Percentiles rank a stretch among this genome's conserved stretches.
Conservation (phyloP, 768 basidiomycete genomes). For the Panaeolus papilionaceus region DNA sequence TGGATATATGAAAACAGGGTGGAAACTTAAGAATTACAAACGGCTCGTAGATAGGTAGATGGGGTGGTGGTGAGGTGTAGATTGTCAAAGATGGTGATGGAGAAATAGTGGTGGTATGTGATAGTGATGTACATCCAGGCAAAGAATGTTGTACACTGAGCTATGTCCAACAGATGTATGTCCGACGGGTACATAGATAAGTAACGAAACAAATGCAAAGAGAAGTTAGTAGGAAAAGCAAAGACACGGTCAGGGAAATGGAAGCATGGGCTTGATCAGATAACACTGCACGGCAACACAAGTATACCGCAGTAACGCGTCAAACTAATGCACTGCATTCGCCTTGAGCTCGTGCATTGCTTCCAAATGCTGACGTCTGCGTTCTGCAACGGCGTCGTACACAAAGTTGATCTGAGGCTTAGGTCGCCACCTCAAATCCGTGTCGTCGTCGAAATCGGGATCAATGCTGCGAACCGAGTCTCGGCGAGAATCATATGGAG, state of each 20-base stretch:
- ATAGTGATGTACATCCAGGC: background rate
- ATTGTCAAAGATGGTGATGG: background rate
- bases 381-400: conserved; percentile 93
- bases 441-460: conserved; percentile 58
- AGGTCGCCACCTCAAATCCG: conserved; percentile 41
- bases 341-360: conserved; percentile 45
- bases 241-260: background rate
- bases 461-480: conserved; percentile 45
- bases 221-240: background rate
- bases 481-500: conserved; percentile 43
- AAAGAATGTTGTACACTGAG: background rate
- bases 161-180: background rate
- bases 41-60: background rate
- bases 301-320: background rate
- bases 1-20: background rate
- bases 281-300: background rate
- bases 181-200: background rate
- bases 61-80: background rate
- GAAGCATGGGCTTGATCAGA: background rate
- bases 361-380: conserved; percentile 64
- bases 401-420: conserved; percentile 68
- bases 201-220: background rate
- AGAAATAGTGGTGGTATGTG: background rate
- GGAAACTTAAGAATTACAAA: background rate
- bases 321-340: conserved; percentile 53